Percentiles rank a stretch among this genome's conserved stretches.
Evolutionary conservation across 2,329 filamentous ascomycete genomes (phyloP).

Genomic region (Monilinia polystroma): DNA sequence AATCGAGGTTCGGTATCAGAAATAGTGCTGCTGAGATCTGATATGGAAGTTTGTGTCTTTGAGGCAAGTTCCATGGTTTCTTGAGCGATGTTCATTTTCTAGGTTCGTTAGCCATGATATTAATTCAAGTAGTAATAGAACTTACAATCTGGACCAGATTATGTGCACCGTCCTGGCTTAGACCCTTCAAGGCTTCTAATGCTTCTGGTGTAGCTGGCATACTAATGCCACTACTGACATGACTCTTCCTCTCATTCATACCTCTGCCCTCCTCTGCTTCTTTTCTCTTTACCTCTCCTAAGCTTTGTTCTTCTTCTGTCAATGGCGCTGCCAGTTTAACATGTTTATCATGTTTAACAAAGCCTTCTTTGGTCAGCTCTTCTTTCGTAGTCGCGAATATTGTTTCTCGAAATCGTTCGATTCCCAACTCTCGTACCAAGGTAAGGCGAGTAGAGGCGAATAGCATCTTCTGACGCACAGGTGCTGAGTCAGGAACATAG

Average conservation of each 20-base stretch:
- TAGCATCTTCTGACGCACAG: slow-evolving; percentile 82
- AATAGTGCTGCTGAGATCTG: slow-evolving; percentile 59
- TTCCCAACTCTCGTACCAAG: slow-evolving; percentile 72
- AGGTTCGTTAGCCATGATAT: slow-evolving; percentile 2
- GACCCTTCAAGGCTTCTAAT: slow-evolving; percentile 58
- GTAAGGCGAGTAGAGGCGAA: slow-evolving; percentile 77
- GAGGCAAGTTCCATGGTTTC: slow-evolving; percentile 68
- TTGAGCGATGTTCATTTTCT: slow-evolving; percentile 70
- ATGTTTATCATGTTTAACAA: slow-evolving; percentile 71
- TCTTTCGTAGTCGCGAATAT: slow-evolving; percentile 69
- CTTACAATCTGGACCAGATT: slow-evolving; percentile 65
- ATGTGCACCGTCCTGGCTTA: slow-evolving; percentile 52
- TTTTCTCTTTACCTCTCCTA: slow-evolving; percentile 70
- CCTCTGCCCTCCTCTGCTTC: slow-evolving; percentile 73
- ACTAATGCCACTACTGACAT: slow-evolving; percentile 47
- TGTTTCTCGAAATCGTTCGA: slow-evolving; percentile 74
- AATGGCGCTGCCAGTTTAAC: slow-evolving; percentile 64
- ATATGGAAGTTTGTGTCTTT: slow-evolving; percentile 52
- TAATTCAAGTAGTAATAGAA: slow-evolving; percentile 23
- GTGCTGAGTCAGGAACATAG: slow-evolving; percentile 75
- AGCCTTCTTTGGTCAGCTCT: slow-evolving; percentile 69
- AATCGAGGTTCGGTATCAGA: slow-evolving; percentile 70
- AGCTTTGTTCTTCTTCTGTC: slow-evolving; percentile 72
- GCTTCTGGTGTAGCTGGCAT: slow-evolving; percentile 60
- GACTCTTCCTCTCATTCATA: slow-evolving; percentile 56